These are phyloP conservation scores for bread wheat (Triticum aestivum) DNA, from an alignment of 176 grass and related monocot species.

Conservation along the genomic window IWGSC_CS_RefSeq_v2.1 NC_057797.1:148379870-148380369, in stretches of 20 bases:
- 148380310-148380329: slow-evolving; percentile 80
- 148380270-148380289: slow-evolving; percentile 41
- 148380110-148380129: slow-evolving; percentile 43
- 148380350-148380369: not conserved
- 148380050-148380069: not conserved
- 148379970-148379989: not conserved
- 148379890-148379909: not conserved
- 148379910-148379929: not conserved
- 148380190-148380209: not conserved
- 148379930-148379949: not conserved
- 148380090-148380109: slow-evolving; percentile 38
- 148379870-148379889: slow-evolving; percentile 29
- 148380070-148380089: not conserved
- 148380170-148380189: not conserved
- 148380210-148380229: not conserved
- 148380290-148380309: slow-evolving; percentile 57
- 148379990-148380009: slow-evolving; percentile 19
- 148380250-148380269: slow-evolving; percentile 46
- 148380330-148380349: slow-evolving; percentile 86
- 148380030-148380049: not conserved
- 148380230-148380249: slow-evolving; percentile 34
- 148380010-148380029: too few relatives aligned
- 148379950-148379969: slow-evolving; percentile 19
- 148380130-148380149: slow-evolving; percentile 30
- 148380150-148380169: slow-evolving; percentile 32